Conservation (phyloP, 139 green algal genomes). For the Chlorella vulgaris region DNA sequence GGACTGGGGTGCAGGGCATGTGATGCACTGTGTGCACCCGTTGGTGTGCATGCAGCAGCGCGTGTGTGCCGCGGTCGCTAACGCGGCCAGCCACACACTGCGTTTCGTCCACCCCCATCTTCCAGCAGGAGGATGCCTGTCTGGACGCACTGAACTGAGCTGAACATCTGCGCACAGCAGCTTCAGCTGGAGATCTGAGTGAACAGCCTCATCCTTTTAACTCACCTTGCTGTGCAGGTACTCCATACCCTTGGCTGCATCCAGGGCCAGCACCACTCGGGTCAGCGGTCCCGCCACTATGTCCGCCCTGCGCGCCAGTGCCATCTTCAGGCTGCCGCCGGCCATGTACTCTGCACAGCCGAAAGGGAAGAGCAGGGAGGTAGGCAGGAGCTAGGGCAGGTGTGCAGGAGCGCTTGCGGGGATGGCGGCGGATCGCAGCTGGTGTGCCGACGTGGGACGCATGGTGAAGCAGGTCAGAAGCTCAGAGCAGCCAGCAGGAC, state of each 20-base stretch:
- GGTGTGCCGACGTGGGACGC: too few species aligned
- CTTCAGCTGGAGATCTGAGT: too few species aligned
- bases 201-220: too few species aligned
- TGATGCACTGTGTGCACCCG: too few species aligned
- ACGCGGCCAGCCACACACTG: not conserved
- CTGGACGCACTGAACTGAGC: not conserved
- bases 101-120: not conserved
- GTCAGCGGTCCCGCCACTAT: constrained; percentile 49
- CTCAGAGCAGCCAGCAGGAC: too few species aligned
- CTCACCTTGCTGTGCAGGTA: constrained; percentile 73
- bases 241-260: constrained; percentile 77
- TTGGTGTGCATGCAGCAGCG: too few species aligned
- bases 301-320: constrained; percentile 57
- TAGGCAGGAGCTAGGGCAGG: too few species aligned
- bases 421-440: too few species aligned
- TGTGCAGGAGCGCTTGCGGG: not conserved
- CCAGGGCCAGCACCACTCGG: constrained; percentile 55
- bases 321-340: constrained; percentile 62
- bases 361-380: not conserved
- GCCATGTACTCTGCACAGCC: constrained; percentile 67
- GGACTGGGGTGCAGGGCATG: not conserved
- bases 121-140: not conserved
- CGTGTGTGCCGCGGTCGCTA: too few species aligned
- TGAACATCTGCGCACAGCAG: too few species aligned
- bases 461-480: too few species aligned